These are phyloP conservation scores for Marsdenia floribunda DNA, from an alignment of 257 asterid species.

Conservation along the genomic window DNA sequence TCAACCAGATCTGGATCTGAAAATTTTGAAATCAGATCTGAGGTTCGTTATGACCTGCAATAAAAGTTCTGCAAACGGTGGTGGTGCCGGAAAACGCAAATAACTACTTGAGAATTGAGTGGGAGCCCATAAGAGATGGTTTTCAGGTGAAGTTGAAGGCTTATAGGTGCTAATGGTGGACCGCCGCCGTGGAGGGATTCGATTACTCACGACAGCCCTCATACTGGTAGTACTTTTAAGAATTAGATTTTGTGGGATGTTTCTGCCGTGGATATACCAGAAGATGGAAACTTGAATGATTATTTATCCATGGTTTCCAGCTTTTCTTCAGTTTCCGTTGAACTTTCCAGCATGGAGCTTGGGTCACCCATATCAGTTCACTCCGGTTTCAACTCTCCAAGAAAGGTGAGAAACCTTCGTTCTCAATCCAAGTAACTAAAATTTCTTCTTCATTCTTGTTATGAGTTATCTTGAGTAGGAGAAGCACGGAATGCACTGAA, in stretches of 20 bases:
- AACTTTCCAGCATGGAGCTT: conserved; percentile 56
- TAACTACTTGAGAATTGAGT: too few relatives aligned
- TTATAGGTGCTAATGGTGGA: conserved; percentile 85
- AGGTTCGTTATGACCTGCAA: too few relatives aligned
- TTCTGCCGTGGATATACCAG: conserved; percentile 67
- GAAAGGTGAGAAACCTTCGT: conserved; percentile 65
- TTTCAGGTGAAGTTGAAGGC: conserved; percentile 66
- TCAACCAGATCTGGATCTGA: too few relatives aligned
- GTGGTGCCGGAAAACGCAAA: too few relatives aligned
- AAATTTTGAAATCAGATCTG: too few relatives aligned
- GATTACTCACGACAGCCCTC: conserved; percentile 67
- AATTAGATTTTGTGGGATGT: conserved; percentile 81
- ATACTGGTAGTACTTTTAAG: conserved; percentile 34
- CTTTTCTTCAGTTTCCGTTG: conserved; percentile 74
- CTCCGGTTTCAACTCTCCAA: conserved; percentile 36
- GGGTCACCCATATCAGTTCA: conserved; percentile 62
- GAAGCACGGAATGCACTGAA: conserved; percentile 77
- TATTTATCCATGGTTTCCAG: conserved; percentile 71
- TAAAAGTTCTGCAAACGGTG: too few relatives aligned
- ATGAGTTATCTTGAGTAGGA: too few relatives aligned
- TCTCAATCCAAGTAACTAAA: too few relatives aligned
- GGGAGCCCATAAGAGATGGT: too few relatives aligned
- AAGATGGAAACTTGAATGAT: conserved; percentile 54
- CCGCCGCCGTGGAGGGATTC: conserved; percentile 94
- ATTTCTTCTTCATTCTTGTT: not conserved